Conservation (phyloP, 352 stramenopile genomes). For the Phytophthora ramorum region DNA sequence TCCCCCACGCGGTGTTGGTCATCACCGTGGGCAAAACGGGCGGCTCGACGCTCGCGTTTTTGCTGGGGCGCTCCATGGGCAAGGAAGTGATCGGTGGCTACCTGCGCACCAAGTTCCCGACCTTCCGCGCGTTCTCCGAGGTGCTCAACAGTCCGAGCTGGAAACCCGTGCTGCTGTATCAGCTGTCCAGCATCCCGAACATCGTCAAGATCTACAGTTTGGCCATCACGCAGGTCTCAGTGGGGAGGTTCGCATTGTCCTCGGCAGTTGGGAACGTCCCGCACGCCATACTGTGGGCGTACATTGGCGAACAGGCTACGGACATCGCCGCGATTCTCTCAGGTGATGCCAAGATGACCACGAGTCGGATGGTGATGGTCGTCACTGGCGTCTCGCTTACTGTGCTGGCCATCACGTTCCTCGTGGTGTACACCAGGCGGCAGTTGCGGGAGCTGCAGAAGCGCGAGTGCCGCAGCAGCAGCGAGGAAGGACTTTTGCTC, state of each 20-base stretch:
- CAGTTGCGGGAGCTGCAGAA: constrained; percentile 70
- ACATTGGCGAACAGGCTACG: constrained; percentile 72
- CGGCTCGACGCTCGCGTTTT: constrained; percentile 73
- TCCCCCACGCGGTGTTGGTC: constrained; percentile 54
- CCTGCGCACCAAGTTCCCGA: constrained; percentile 63
- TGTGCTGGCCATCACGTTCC: constrained; percentile 54
- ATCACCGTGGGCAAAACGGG: constrained; percentile 74
- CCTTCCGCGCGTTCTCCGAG: constrained; percentile 71
- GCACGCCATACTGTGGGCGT: constrained; percentile 75
- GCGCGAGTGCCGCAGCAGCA: constrained; percentile 57
- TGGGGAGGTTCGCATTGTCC: constrained; percentile 61
- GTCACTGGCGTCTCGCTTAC: constrained; percentile 52
- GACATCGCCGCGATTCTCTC: constrained; percentile 69
- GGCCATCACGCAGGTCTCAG: constrained; percentile 72
- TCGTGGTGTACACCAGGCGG: constrained; percentile 73
- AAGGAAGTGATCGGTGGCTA: constrained; percentile 70
- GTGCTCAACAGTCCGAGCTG: constrained; percentile 71
- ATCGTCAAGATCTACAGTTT: constrained; percentile 85
- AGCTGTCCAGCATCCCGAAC: constrained; percentile 82
- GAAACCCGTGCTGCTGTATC: constrained; percentile 82
- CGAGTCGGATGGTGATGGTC: constrained; percentile 52
- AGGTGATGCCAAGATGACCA: constrained; percentile 56
- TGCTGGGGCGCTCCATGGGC: constrained; percentile 60
- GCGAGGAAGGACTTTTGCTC: constrained; percentile 52
- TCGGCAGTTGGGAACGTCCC: constrained; percentile 61